Percentiles rank a stretch among this genome's conserved stretches.
Conservation (phyloP, 768 basidiomycete genomes). For the Termitomyces heimii region DNA sequence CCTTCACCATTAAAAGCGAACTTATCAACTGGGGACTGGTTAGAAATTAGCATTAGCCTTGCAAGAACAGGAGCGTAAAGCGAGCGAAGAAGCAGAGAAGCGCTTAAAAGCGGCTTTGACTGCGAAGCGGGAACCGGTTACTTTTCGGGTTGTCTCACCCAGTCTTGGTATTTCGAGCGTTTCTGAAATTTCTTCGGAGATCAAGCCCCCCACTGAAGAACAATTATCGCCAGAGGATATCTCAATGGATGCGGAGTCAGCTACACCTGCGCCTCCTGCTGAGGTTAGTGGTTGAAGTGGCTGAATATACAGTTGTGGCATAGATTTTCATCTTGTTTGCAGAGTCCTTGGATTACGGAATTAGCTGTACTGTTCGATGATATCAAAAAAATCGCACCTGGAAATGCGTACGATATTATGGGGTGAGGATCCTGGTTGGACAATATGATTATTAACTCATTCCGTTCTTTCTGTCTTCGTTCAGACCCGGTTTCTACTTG, state of each 20-base stretch:
- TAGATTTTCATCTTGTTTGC: constrained; percentile 9
- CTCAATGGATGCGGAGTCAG: constrained; percentile 46
- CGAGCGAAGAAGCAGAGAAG: constrained; percentile 74
- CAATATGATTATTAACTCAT: constrained; percentile 1
- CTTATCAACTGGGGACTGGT: constrained; percentile 1
- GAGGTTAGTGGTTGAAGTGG: constrained; percentile 31
- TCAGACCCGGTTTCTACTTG: constrained; percentile 85
- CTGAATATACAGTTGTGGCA: background rate
- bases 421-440: constrained; percentile 43
- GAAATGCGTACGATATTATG: constrained; percentile 55
- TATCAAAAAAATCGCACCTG: constrained; percentile 65
- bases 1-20: background rate
- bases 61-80: constrained; percentile 63
- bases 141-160: constrained; percentile 64
- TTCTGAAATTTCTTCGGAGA: constrained; percentile 20
- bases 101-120: constrained; percentile 75
- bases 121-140: constrained; percentile 67
- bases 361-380: constrained; percentile 71
- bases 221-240: constrained; percentile 32
- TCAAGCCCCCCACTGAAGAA: constrained; percentile 21
- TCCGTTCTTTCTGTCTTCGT: background rate
- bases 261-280: constrained; percentile 22
- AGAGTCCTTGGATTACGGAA: constrained; percentile 81
- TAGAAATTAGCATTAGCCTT: constrained; percentile 58
- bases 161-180: constrained; percentile 25